Conservation (phyloP, 495 filamentous ascomycete species). For the Neurospora sp. region DNA sequence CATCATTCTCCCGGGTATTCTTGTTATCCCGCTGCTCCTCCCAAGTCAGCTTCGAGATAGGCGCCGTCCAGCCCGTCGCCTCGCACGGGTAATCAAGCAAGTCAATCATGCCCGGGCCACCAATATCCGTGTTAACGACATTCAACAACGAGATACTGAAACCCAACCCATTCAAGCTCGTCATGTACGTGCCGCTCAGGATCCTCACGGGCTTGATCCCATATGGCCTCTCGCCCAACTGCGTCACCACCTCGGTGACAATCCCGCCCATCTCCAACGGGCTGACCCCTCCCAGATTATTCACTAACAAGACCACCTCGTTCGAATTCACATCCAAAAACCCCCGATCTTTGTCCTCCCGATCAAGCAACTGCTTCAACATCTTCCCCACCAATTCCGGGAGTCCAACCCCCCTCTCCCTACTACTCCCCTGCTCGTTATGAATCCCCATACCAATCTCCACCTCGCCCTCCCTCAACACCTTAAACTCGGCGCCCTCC, state of each 20-base stretch:
- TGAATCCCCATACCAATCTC: conserved; percentile 99
- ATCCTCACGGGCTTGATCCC: conserved; percentile 62
- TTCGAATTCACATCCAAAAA: conserved; percentile 61
- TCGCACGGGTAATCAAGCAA: conserved; percentile 80
- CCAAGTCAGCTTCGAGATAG: conserved; percentile 54
- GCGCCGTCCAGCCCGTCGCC: conserved; percentile 74
- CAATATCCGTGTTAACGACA: conserved; percentile 69
- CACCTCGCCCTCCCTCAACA: conserved; percentile 58
- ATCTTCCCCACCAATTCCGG: conserved; percentile 65
- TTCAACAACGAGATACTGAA: conserved; percentile 85
- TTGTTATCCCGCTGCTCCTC: conserved; percentile 33
- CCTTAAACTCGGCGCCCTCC: conserved; percentile 33
- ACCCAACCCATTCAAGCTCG: conserved; percentile 83
- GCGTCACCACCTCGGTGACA: conserved; percentile 72
- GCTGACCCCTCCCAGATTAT: conserved; percentile 91
- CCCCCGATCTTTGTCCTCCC: conserved; percentile 51
- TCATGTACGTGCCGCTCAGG: conserved; percentile 62
- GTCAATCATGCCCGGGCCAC: conserved; percentile 71
- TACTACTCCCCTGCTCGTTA: conserved; percentile 82
- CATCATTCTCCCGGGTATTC: conserved; percentile 30
- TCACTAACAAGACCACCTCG: conserved; percentile 68
- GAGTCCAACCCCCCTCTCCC: conserved; percentile 50
- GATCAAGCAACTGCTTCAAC: conserved; percentile 72
- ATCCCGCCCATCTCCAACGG: conserved; percentile 83
- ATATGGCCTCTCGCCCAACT: conserved; percentile 53